Base-by-base conservation (phyloP, 2,329 filamentous ascomycete genomes). In the Penicillium palitans region DNA sequence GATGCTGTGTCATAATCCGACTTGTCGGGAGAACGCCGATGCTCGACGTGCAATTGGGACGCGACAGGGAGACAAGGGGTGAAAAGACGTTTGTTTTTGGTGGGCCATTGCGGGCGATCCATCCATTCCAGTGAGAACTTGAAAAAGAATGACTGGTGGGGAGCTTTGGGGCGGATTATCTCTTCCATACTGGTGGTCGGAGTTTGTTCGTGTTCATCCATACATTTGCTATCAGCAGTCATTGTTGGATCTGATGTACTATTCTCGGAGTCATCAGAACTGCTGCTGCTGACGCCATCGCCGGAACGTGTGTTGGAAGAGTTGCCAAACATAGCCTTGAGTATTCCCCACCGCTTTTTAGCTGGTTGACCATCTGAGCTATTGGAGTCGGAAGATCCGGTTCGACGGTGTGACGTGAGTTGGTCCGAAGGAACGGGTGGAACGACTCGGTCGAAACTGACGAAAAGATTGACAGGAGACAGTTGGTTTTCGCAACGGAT, bases 401-500 rank as follows among this genome's bases (percentile, higher is more conserved):
- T 72, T 52, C 70, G 74, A 59, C 71, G 73, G 56, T 74, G 74
- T 8, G 69, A 65, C 42, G 64, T 70, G 55, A 63, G 57, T 60
- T 75, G 70, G 37, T 72, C 69, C 24, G 64, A 61, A 15, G 69
- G 69, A 40, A 65, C 69, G 3, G 74, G 70, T 53, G 79, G 72
- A 25, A 84, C 74, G 31, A 87, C 79, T n/a, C 84, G 84, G 61
- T 89, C 86, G 63, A 88, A 88, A 0, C 85, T 84, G 46, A 87
- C 78, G 65, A 87, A 87, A 17, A 85, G 77, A 54, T 80, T 70
- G 39, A 68, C 76, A 49, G 81, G 79, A 35, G 81, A 77, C 47
- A 83, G 70, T 57, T 82, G 80, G 62, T 82, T 84, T 72, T 96
- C 92, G 62, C 90, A 93, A 57, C 91, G 87, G 64, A 96, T 89